Base-by-base conservation (phyloP, 75 land plant genomes). In the Picea sitchensis region DNA sequence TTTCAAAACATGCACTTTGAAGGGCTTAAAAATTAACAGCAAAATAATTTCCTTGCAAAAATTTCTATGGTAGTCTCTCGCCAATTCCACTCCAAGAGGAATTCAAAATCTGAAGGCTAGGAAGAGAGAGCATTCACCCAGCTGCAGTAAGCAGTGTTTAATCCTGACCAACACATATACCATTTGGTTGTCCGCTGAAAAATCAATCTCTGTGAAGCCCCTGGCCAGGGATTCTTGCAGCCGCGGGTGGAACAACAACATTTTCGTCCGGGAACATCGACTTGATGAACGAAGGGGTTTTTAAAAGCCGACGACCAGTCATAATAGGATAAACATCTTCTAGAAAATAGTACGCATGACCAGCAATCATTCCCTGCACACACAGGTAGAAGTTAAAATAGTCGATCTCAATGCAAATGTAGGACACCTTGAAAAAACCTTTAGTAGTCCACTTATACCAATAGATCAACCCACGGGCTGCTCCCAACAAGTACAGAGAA, bases 381-480 rank as follows among this genome's bases (percentile, higher is more conserved):
- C 71, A 77, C 44, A 3, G 5, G 0, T 75, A 4, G 34, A 18
- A 54, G 62, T 76, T 58, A 63, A 15, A 76, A 76, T 2, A 34
- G n/a, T 26, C 15, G 18, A 15, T 30, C 77, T 51, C 38, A 14
- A 32, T 15, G 31, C 32, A 26, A 76, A 31, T 20, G 23, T 5
- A 77, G n/a, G 61, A 36, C 32, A 36, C 15, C 9, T 9, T 4
- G 1, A 60, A 34, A 56, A 59, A 79, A 0, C 31, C n/a, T 26
- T 44, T 26, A 83, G 5, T 20, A 62, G 32, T 32, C 18, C 9
- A 34, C 34, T 65, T 82, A n/a, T 84, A 97, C 99, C 95, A 97
- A 84, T 21, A 97, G 87, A 83, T 97, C 99, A 18, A 97, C 94
- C 98, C 99, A 97, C 12, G 96, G 90, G 82, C 99, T 97, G 84